Conservation (phyloP, 75 land plant species). For the Pinus taeda region DNA sequence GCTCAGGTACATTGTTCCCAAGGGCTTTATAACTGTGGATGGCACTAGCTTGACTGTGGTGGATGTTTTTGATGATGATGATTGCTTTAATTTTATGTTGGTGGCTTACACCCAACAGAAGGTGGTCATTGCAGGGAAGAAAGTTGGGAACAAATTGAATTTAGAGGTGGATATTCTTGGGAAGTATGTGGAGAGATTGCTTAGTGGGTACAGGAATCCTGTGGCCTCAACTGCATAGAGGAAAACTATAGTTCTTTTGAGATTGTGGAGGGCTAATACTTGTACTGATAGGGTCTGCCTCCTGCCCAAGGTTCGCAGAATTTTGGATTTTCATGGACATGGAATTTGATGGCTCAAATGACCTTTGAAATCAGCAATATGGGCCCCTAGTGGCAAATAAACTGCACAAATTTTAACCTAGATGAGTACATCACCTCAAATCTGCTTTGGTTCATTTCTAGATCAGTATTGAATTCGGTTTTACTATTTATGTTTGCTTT, state of each 20-base stretch:
- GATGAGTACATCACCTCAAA: background rate
- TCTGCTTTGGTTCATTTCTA: too few species aligned
- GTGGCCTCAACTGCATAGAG: background rate
- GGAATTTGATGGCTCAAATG: background rate
- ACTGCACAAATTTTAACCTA: background rate
- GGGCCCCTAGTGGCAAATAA: background rate
- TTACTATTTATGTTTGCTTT: background rate
- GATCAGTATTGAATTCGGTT: too few species aligned
- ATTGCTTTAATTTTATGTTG: slow-evolving; percentile 82
- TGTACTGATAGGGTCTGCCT: background rate
- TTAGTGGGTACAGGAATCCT: slow-evolving; percentile 30
- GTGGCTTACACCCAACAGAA: slow-evolving; percentile 94
- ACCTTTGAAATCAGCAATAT: background rate
- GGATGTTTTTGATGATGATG: slow-evolving; percentile 76
- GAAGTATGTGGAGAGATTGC: slow-evolving; percentile 90
- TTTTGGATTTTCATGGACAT: background rate
- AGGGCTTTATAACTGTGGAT: slow-evolving; percentile 92
- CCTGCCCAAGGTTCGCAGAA: background rate
- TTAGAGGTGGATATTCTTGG: slow-evolving; percentile 95
- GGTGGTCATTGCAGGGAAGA: slow-evolving; percentile 82
- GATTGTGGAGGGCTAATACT: background rate
- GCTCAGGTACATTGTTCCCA: slow-evolving; percentile 76
- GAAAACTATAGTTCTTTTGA: background rate
- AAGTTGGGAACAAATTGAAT: slow-evolving; percentile 83
- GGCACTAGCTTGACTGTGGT: slow-evolving; percentile 98